Conservation (phyloP, 495 filamentous ascomycete genomes). For the Emericellopsis terricola region DNA sequence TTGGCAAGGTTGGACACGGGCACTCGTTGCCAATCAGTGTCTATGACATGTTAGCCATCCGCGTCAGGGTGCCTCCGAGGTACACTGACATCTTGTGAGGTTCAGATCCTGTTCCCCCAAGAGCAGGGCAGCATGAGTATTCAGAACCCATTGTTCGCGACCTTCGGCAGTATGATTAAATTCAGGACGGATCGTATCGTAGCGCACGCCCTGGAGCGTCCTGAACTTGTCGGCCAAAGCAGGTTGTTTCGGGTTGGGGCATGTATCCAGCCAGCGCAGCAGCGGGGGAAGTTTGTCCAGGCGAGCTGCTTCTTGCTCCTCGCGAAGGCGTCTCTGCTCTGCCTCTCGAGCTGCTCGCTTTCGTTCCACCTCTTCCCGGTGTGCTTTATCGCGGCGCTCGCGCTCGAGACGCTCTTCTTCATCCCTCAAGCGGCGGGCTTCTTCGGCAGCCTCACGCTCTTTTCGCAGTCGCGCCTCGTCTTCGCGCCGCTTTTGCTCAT, state of each 20-base stretch:
- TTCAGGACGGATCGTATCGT: constrained; percentile 31
- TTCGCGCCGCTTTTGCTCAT: constrained; percentile 22
- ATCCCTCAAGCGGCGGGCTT: constrained; percentile 23
- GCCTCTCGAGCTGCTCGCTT: constrained; percentile 23
- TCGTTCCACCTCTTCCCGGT: constrained; percentile 39
- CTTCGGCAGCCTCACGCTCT: constrained; percentile 24
- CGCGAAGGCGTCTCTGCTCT: constrained; percentile 28
- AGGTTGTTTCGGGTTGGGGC: constrained; percentile 25
- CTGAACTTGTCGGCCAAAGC: constrained; percentile 31
- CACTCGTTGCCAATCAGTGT: constrained; percentile 49
- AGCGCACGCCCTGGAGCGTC: constrained; percentile 30
- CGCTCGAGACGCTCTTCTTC: constrained; percentile 17
- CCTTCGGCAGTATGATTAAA: constrained; percentile 25
- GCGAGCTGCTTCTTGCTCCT: constrained; percentile 27
- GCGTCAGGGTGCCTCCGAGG: not conserved
- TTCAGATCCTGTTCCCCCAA: constrained; percentile 61
- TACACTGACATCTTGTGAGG: constrained; percentile 47
- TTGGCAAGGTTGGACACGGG: constrained; percentile 28
- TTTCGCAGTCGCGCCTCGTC: constrained; percentile 23
- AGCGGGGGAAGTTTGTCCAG: constrained; percentile 31
- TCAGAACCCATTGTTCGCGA: constrained; percentile 58
- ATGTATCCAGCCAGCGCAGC: constrained; percentile 31
- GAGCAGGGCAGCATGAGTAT: constrained; percentile 55
- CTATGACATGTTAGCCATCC: constrained; percentile 14
- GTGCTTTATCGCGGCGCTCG: constrained; percentile 27